phyloP scores from a whole-genome alignment of 257 asterid genomes.

The Solanum sitiens region DNA sequence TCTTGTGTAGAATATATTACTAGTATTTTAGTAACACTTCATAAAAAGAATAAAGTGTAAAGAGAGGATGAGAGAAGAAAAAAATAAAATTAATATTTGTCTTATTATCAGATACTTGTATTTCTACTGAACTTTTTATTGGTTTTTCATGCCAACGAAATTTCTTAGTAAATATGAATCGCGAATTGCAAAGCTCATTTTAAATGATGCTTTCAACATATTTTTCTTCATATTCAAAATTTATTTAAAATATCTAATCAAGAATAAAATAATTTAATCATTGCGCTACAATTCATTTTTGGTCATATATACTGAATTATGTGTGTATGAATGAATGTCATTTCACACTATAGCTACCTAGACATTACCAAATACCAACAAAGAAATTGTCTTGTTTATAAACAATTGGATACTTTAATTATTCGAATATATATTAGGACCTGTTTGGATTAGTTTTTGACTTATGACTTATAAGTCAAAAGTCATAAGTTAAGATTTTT shows the following conservation, averaged over 20 bases:
- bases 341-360: neutral
- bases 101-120: neutral
- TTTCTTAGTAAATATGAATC: accelerated
- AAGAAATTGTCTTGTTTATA: neutral
- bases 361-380: neutral
- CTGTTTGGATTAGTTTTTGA: too few species aligned
- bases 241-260: too few species aligned
- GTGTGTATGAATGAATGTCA: neutral
- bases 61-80: neutral
- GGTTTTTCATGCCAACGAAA: accelerated
- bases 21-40: neutral
- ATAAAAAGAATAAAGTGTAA: neutral
- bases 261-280: too few species aligned
- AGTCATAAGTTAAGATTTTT: too few species aligned
- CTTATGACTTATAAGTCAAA: too few species aligned
- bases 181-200: accelerated
- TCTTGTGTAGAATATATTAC: neutral
- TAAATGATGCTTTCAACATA: accelerated
- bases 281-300: too few species aligned
- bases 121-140: too few species aligned
- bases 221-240: too few species aligned
- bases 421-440: neutral
- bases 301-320: neutral
- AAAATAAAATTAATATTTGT: neutral
- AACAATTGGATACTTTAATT: neutral